Evolutionary conservation across 345 rosid genomes (phyloP), one percentile per base, ranked within the genome.

Genomic region (Eucalyptus urophylla): DNA sequence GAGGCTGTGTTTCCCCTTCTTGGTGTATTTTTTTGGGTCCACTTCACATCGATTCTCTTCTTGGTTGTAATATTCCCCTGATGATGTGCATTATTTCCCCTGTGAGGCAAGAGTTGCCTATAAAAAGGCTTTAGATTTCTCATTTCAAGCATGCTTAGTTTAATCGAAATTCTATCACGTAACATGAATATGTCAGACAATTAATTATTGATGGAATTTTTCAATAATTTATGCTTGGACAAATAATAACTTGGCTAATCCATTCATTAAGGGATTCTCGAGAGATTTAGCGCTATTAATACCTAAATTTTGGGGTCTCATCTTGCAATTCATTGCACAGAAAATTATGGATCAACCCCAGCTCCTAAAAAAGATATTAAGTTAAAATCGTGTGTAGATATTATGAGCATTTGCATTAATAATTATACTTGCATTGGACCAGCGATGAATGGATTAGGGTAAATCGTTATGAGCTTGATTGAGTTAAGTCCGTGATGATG

Each of bases 281-380:
- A 56, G 62, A 56, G 14, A 3, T 5, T 56, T 56, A 56, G 29
- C 13, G 0, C 0, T 22, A 0, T 56, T 24, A 11, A 56, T 25
- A 1, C 29, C 29, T 10, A 56, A 2, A 56, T 56, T 24, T 56
- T 56, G 62, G 29, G 0, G 0, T 10, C 29, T 56, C 29, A 56
- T 56, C 13, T 24, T 56, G 29, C 6, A 24, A 56, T 56, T 56
- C 29, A 10, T 24, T 56, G 29, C 62, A 56, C 1, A 24, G 62
- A 56, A 56, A 56, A 1, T 56, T 24, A 56, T 0, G 3, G 3
- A 56, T 56, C 14, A 0, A 56, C 13, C 62, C 2, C 1, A 0
- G 1, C 1, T 25, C 62, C 29, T 24, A 24, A 25, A 10, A 54
- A 4, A 25, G 2, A 24, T 24, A 24, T 10, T 56, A 4, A 24